Percentiles rank a stretch among this genome's conserved stretches.
Evolutionary conservation across 139 green algal genomes (phyloP).

Genomic region (Chlamydomonas sphaeroides): DNA sequence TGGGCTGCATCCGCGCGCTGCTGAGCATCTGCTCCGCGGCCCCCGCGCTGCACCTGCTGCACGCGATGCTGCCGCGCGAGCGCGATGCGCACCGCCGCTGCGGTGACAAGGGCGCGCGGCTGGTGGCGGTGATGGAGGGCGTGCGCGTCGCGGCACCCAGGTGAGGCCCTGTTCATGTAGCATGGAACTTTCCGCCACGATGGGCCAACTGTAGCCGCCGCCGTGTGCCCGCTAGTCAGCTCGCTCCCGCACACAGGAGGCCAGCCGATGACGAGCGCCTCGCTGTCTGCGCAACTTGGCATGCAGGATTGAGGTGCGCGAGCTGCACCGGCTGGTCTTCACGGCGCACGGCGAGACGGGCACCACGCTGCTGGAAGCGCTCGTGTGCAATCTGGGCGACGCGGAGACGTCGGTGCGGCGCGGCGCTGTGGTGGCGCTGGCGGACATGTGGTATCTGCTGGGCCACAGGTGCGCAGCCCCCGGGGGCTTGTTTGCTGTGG

Average conservation of each 20-base stretch:
- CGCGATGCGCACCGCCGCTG: neutral
- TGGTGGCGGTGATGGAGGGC: conserved; percentile 36
- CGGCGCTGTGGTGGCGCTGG: neutral
- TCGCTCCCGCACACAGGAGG: too few relatives aligned
- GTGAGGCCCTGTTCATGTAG: too few relatives aligned
- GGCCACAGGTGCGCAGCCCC: conserved; percentile 11
- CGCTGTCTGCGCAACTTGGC: too few relatives aligned
- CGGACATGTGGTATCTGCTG: conserved; percentile 37
- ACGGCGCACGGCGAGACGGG: neutral
- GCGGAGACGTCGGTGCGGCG: conserved; percentile 18
- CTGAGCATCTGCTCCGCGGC: neutral
- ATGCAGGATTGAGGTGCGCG: too few relatives aligned
- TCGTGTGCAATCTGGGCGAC: conserved; percentile 13
- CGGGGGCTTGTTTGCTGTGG: too few relatives aligned
- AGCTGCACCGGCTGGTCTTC: conserved; percentile 30
- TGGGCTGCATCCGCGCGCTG: neutral
- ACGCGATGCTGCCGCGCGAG: conserved; percentile 20
- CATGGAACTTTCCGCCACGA: too few relatives aligned
- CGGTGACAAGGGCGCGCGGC: conserved; percentile 13
- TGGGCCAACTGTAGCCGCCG: too few relatives aligned
- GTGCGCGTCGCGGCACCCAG: neutral
- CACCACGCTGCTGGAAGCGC: conserved; percentile 25
- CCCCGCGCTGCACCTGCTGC: conserved; percentile 14
- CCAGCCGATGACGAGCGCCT: too few relatives aligned
- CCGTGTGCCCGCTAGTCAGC: too few relatives aligned